Base-by-base conservation (phyloP, 2,329 filamentous ascomycete species). In the Cylindrodendrum hubeiense region DNA sequence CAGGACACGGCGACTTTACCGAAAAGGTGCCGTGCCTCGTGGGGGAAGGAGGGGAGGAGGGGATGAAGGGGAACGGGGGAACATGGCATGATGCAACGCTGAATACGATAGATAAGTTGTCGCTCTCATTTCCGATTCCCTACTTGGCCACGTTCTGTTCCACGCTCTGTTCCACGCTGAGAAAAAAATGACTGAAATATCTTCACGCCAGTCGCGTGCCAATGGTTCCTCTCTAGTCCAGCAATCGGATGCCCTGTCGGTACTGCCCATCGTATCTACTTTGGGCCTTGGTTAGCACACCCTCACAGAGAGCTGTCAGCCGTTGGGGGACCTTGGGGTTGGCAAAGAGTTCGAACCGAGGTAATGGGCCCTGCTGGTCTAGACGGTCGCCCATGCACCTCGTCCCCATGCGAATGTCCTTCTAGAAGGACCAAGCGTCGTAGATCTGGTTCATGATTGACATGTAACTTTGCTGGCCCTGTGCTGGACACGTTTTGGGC, bases 291-390 rank as follows among this genome's bases (percentile, higher is more conserved):
- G 37, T 15, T 12, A 50, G 17, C 9, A 13, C 17, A 43, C 10
- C 24, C 15, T 33, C 21, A 33, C 17, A 51, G 19, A 26, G 13
- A 21, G 10, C 19, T 26, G 19, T 51, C 51, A 43, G 30, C 39
- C 6, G n/a, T 34, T 53, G 39, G 49, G 15, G 57, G 9, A 17
- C n/a, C 4, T 43, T n/a, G 41, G 19, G 47, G 8, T 33, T 6
- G 24, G 22, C 21, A 21, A 52, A 19, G 15, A 4, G 44, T 50
- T 62, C 50, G 52, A 51, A 28, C 60, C 60, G 60, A 62, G 52
- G 60, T 56, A 56, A 51, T 43, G 19, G 24, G n/a, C 28, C 44
- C 44, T 56, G 26, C 19, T 34, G 19, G 7, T 39, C 37, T 39
- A 39, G n/a, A n/a, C 37, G 7, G n/a, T 39, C 28, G 7, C 28